Conservation (phyloP, 164 flowering plant species). For the Buxus sempervirens region DNA sequence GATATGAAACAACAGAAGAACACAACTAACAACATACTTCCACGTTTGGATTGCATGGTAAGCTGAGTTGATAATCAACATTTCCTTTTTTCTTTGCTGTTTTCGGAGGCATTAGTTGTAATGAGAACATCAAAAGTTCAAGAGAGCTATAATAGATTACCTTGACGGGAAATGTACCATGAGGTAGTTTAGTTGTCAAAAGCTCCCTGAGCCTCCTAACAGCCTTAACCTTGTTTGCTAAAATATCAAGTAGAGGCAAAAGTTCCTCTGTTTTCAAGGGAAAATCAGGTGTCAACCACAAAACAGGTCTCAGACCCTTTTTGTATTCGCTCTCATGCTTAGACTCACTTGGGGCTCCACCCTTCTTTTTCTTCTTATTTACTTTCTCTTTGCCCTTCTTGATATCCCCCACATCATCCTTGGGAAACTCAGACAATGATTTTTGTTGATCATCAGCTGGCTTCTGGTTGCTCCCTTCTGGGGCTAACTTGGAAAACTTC, state of each 20-base stretch:
- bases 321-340: conserved; percentile 93
- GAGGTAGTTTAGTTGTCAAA: conserved; percentile 88
- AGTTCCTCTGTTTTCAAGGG: conserved; percentile 93
- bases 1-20: too few relatives aligned
- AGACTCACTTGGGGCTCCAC: conserved; percentile 46
- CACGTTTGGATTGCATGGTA: too few relatives aligned
- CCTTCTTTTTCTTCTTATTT: conserved; percentile 88
- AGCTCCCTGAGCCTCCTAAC: conserved; percentile 93
- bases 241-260: conserved; percentile 89
- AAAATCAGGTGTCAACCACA: conserved; percentile 96
- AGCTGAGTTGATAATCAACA: too few relatives aligned
- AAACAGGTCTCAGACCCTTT: conserved; percentile 92
- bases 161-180: conserved; percentile 93
- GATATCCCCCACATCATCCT: conserved; percentile 52
- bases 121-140: neutral
- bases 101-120: neutral
- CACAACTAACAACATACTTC: too few relatives aligned
- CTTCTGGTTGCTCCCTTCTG: conserved; percentile 60
- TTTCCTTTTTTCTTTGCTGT: too few relatives aligned
- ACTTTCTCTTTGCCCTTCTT: conserved; percentile 73
- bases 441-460: conserved; percentile 49
- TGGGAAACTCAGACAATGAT: conserved; percentile 41
- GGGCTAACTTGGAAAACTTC: conserved; percentile 71
- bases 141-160: conserved; percentile 34
- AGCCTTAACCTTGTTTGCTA: conserved; percentile 98